Base-by-base conservation (phyloP, 495 filamentous ascomycete species). In the Neurospora intermedia region DNA sequence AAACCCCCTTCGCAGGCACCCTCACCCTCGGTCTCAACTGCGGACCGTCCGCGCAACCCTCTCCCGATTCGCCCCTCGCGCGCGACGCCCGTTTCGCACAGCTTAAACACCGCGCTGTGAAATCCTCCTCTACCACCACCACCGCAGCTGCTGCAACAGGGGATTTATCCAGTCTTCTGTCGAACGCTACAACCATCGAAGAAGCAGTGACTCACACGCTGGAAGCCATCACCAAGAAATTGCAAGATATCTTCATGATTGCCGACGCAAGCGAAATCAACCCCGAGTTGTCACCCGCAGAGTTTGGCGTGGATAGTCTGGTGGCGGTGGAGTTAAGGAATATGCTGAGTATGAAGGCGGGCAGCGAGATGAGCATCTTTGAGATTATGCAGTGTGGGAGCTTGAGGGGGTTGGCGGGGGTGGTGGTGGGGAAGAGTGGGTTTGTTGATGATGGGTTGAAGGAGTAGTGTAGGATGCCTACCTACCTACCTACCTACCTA, bases 291-390 rank as follows among this genome's bases (percentile, higher is more conserved):
- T 71, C 81, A 16, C 71, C 81, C 43, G 70, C 75, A 0, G 76
- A 73, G 3, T 86, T 78, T 71, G 84, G 85, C 4, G 77, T 87
- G 40, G 86, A 89, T 71, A 83, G 79, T 9, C 79, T 88, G 54
- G 77, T 87, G 15, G 85, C 83, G 2, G 82, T 83, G 4, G 86
- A 89, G 72, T 75, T 87, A 46, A 75, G 85, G 42, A 84, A 83
- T 62, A 85, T 81, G 81, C 69, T 87, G 4, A 74, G 77, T 0
- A 42, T 77, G 31, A 78, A 79, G 72, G 78, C 76, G 13, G 81
- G 74, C 0, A 79, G 78, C 1, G 81, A 85, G 20, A 54, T 83
- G 59, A 82, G 81, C 2, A 82, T 85, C 69, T 85, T 85, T 62
- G 78, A 81, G 20, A 83, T 85, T 48, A 76, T 86, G 77, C 81